Conservation (phyloP, 805 yeast genomes). For the Candida fluviatilis region DNA sequence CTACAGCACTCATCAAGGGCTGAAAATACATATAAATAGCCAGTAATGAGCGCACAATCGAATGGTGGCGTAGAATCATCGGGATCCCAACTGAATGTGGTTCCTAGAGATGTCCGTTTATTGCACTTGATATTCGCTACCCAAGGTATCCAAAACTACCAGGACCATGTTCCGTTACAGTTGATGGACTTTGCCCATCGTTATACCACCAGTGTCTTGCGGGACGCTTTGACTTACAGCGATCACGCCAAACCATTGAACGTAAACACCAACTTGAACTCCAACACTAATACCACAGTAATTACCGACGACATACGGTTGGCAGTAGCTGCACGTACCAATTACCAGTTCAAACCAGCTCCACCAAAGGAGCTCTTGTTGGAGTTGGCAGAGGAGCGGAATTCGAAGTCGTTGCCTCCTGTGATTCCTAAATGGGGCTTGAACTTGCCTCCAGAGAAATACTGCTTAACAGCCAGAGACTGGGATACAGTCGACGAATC, state of each 20-base stretch:
- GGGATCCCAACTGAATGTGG: slow-evolving; percentile 17
- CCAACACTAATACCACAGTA: slow-evolving; percentile 48
- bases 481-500: slow-evolving; percentile 46
- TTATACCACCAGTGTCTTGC: slow-evolving; percentile 80
- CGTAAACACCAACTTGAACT: slow-evolving; percentile 20
- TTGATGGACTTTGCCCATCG: slow-evolving; percentile 94
- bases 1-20: too few relatives aligned
- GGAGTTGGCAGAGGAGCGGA: slow-evolving; percentile 89
- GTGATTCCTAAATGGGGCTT: slow-evolving; percentile 90
- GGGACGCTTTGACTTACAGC: slow-evolving; percentile 84
- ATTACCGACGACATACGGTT: slow-evolving; percentile 87
- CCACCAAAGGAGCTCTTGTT: slow-evolving; percentile 90
- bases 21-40: background rate
- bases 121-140: slow-evolving; percentile 89
- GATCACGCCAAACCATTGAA: slow-evolving; percentile 63
- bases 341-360: slow-evolving; percentile 89
- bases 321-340: slow-evolving; percentile 92
- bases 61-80: background rate
- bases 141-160: slow-evolving; percentile 86
- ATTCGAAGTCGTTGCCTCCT: slow-evolving; percentile 84
- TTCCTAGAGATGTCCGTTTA: slow-evolving; percentile 89
- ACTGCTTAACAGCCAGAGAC: slow-evolving; percentile 81
- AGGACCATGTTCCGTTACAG: slow-evolving; percentile 93
- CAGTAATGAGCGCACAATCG: background rate
- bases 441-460: slow-evolving; percentile 95